Base-by-base conservation (phyloP, 805 yeast species). In the Kodamaea restingae region DNA sequence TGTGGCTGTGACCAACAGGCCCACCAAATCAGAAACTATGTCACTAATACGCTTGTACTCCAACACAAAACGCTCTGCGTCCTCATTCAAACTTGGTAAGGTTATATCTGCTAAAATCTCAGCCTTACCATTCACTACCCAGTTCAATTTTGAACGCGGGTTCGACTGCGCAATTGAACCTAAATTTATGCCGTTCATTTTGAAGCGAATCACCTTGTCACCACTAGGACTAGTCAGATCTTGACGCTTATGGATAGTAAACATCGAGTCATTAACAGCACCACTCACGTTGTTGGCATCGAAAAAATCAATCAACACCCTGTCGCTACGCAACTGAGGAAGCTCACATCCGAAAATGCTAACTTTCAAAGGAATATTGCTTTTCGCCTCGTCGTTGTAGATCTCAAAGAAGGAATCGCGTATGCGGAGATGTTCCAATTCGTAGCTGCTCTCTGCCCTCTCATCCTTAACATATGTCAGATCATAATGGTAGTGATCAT, bases 231-330 rank as follows among this genome's bases (percentile, higher is more conserved):
- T 70, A 0, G 77, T 75, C 35, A 43, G 60, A 40, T 74, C 72
- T 52, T 84, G 91, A 49, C 84, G 75, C 53, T 83, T 83, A 50
- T 84, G 93, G 15, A 85, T 71, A 0, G 88, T 82, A 60, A 84
- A 84, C 58, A 85, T 66, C 1, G 93, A 78, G 39, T 82, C 82
- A 51, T 84, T 82, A 10, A 84, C 67, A 0, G 90, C 77, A 0
- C 95, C 95, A 11, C 84, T 78, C 22, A 82, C 78, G 35, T 81
- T 78, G 40, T 71, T 71, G 10, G 88, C 86, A 54, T 79, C 80
- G 60, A 84, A 73, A 39, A 84, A 70, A 56, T 85, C 93, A 40
- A 80, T 62, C 31, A 81, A 60, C 20, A 80, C 49, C 68, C 83
- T 73, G 39, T 73, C 69, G 7, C 79, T 71, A 31, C 87, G 64